phyloP scores from a whole-genome alignment of 2,329 filamentous ascomycete species.

The Calonectria crousiana region DNA sequence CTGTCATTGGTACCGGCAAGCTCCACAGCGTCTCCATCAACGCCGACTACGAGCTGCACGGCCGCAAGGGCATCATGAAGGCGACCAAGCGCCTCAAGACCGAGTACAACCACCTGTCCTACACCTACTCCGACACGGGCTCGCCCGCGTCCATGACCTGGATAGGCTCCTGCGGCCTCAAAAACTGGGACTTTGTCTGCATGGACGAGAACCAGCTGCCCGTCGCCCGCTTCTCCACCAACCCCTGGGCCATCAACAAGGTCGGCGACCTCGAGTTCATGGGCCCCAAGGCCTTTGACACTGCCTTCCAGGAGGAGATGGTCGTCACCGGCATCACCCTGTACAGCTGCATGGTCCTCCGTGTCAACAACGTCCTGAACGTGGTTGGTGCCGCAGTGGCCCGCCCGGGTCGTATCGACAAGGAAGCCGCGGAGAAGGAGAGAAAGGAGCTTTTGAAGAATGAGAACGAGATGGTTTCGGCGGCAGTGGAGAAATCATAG shows the following conservation, averaged over 20 bases:
- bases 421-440: not conserved
- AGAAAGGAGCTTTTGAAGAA: not conserved
- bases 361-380: not conserved
- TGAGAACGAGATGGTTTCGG: not conserved
- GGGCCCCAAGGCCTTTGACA: slow-evolving; percentile 23
- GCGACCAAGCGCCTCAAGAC: slow-evolving; percentile 33
- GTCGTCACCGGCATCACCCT: not conserved
- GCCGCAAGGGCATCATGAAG: slow-evolving; percentile 35
- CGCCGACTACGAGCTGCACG: slow-evolving; percentile 35
- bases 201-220: slow-evolving; percentile 31
- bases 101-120: slow-evolving; percentile 37
- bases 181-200: slow-evolving; percentile 40
- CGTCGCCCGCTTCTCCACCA: slow-evolving; percentile 35
- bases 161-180: slow-evolving; percentile 30
- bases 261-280: slow-evolving; percentile 35
- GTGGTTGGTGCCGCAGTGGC: not conserved
- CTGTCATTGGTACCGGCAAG: slow-evolving; percentile 28
- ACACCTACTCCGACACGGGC: slow-evolving; percentile 28
- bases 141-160: slow-evolving; percentile 32
- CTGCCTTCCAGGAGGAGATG: not conserved
- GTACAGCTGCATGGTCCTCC: not conserved
- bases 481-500: not conserved
- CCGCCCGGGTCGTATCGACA: not conserved
- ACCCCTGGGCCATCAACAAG: slow-evolving; percentile 28
- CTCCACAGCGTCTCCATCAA: slow-evolving; percentile 37